phyloP scores from a whole-genome alignment of 202 grass and related monocot genomes.

The Panicum virgatum region DNA sequence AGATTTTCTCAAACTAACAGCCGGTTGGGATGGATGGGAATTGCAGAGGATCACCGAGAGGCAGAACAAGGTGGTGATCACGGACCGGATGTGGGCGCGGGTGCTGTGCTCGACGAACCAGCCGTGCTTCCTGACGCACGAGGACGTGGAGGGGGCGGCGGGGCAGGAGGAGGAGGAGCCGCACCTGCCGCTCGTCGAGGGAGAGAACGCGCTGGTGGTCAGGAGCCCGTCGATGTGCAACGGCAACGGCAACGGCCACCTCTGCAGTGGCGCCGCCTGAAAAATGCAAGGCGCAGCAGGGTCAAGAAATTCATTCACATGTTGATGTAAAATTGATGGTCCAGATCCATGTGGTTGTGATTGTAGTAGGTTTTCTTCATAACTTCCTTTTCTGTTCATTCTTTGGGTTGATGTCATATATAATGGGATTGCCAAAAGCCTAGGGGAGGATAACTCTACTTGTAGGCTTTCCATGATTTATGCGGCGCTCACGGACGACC shows the following conservation, averaged over 20 bases:
- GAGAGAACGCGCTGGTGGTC: slow-evolving; percentile 43
- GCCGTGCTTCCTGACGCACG: slow-evolving; percentile 76
- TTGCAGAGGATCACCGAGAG: slow-evolving; percentile 87
- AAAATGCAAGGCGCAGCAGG: not conserved
- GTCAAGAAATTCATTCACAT: not conserved
- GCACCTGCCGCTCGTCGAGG: slow-evolving; percentile 37
- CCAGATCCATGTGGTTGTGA: not conserved
- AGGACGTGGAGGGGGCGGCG: slow-evolving; percentile 72
- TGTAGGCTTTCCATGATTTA: not conserved
- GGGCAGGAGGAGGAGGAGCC: slow-evolving; percentile 47
- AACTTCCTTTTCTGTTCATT: slow-evolving; percentile 11
- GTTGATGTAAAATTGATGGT: not conserved
- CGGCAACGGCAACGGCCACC: slow-evolving; percentile 24
- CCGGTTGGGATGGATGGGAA: not conserved
- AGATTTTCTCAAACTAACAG: not conserved
- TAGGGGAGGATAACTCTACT: slow-evolving; percentile 6
- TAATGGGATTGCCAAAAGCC: not conserved
- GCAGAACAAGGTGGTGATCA: slow-evolving; percentile 98
- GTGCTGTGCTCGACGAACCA: slow-evolving; percentile 94
- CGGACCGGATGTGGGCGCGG: slow-evolving; percentile 92
- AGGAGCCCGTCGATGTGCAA: slow-evolving; percentile 29
- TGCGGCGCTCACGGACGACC: not conserved
- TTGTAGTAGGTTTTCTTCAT: slow-evolving; percentile 16
- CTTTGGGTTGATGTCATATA: not conserved
- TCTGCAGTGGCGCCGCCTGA: slow-evolving; percentile 33